phyloP scores from a whole-genome alignment of 225 moss, liverwort and hornwort species.

The Marchantia polymorpha region DNA sequence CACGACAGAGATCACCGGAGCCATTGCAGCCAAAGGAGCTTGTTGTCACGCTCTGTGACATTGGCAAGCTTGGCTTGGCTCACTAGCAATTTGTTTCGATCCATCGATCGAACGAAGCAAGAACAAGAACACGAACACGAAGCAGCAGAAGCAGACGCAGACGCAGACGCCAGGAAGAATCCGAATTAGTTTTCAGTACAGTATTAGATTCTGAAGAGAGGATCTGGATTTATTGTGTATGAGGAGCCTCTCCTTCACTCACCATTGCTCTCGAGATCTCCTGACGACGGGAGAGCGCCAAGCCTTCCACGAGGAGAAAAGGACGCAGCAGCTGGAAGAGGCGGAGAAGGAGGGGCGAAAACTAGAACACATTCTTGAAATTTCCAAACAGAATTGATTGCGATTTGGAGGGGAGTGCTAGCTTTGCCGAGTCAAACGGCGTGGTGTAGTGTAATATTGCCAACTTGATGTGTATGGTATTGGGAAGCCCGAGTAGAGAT shows the following conservation, averaged over 20 bases:
- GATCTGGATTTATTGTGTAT: background rate
- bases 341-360: too few species aligned
- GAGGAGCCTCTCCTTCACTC: background rate
- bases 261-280: background rate
- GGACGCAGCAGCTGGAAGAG: background rate
- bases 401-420: background rate
- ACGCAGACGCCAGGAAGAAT: background rate
- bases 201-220: background rate
- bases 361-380: background rate
- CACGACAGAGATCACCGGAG: background rate
- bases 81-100: background rate
- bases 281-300: background rate
- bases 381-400: background rate
- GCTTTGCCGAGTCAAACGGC: background rate
- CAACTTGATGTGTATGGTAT: background rate
- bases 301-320: background rate
- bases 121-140: background rate
- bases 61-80: background rate
- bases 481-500: background rate
- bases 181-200: background rate
- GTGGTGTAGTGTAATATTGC: background rate
- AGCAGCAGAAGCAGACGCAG: background rate
- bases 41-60: background rate
- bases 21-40: background rate
- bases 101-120: background rate